phyloP scores from a whole-genome alignment of 352 stramenopile genomes.

The Lagenidium giganteum region DNA sequence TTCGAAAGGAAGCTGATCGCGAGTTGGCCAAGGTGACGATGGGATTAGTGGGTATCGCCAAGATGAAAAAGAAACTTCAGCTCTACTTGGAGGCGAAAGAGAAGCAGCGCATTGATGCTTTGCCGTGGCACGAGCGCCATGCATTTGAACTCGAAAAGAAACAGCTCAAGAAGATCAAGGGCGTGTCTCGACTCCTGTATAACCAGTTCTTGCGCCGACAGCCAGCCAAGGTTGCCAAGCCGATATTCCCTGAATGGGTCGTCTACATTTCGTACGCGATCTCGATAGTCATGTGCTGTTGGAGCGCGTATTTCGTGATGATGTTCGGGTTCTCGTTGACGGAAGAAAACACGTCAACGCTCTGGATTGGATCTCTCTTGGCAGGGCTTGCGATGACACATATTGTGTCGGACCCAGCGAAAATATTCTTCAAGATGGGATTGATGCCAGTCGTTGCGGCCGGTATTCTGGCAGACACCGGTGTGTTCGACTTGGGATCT shows the following conservation, averaged over 20 bases:
- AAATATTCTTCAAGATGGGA: slow-evolving; percentile 67
- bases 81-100: slow-evolving; percentile 41
- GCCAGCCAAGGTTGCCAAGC: slow-evolving; percentile 37
- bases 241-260: slow-evolving; percentile 70
- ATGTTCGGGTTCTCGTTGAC: slow-evolving; percentile 71
- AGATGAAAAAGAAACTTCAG: slow-evolving; percentile 54
- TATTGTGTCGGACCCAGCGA: slow-evolving; percentile 56
- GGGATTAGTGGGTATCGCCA: slow-evolving; percentile 36
- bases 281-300: slow-evolving; percentile 40
- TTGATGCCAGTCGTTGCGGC: slow-evolving; percentile 60
- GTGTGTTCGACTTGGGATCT: slow-evolving; percentile 48
- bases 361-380: slow-evolving; percentile 58
- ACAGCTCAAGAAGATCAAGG: slow-evolving; percentile 53
- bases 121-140: slow-evolving; percentile 58
- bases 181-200: slow-evolving; percentile 65
- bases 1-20: slow-evolving; percentile 28
- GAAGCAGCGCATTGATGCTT: slow-evolving; percentile 23
- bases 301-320: slow-evolving; percentile 62
- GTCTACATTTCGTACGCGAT: slow-evolving; percentile 67
- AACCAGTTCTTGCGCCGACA: slow-evolving; percentile 59
- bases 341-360: slow-evolving; percentile 38
- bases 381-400: slow-evolving; percentile 51
- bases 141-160: slow-evolving; percentile 52
- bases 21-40: slow-evolving; percentile 38
- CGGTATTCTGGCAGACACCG: slow-evolving; percentile 40